These are phyloP conservation scores for Poa annua DNA, from an alignment of 176 grass and related monocot genomes.

Conservation along the genomic window DNA sequence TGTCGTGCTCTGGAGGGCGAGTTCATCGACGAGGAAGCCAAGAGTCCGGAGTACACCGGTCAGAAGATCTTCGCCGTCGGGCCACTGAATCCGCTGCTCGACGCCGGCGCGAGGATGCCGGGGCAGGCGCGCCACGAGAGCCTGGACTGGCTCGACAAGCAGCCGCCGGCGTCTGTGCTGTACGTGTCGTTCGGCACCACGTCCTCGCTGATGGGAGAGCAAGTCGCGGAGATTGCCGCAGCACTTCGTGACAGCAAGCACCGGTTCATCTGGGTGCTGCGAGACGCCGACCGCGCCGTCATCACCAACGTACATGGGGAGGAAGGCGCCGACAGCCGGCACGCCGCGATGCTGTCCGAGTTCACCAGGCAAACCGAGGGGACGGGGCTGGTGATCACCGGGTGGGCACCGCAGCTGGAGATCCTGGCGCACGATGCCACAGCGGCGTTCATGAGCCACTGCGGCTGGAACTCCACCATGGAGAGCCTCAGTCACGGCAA, in stretches of 20 bases:
- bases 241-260: constrained; percentile 47
- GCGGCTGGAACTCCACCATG: constrained; percentile 83
- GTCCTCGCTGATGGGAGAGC: constrained; percentile 44
- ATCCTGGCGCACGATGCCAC: constrained; percentile 57
- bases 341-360: constrained; percentile 4
- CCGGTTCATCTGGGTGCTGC: constrained; percentile 73
- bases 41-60: constrained; percentile 12
- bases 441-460: constrained; percentile 81
- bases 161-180: constrained; percentile 55
- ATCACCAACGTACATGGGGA: constrained; percentile 7
- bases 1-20: constrained; percentile 43
- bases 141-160: constrained; percentile 65
- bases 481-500: constrained; percentile 26
- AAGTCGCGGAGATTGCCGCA: constrained; percentile 54
- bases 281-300: constrained; percentile 48
- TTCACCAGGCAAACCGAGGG: constrained; percentile 26
- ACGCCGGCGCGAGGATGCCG: not conserved
- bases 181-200: constrained; percentile 74
- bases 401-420: constrained; percentile 81
- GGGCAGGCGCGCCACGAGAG: constrained; percentile 37
- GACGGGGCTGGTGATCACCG: constrained; percentile 51
- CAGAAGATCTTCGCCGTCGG: constrained; percentile 69
- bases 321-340: not conserved
- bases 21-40: constrained; percentile 49
- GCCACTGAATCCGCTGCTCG: constrained; percentile 52